Evolutionary conservation across 495 filamentous ascomycete species (phyloP).

Genomic region (Ramalina intermedia): DNA sequence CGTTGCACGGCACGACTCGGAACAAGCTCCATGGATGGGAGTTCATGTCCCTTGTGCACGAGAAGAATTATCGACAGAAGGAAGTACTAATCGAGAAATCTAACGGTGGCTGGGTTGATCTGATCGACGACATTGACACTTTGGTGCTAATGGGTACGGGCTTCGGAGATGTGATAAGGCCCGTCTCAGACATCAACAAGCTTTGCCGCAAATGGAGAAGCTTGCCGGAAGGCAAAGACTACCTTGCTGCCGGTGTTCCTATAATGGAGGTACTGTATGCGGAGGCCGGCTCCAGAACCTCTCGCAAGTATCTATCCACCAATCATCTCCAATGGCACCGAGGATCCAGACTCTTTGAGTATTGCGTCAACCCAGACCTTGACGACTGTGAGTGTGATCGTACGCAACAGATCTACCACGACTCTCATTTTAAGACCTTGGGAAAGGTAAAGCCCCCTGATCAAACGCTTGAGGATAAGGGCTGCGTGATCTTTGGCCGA

Average conservation of each 20-base stretch:
- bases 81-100: slow-evolving; percentile 5
- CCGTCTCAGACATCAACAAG: neutral
- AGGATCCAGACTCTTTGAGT: slow-evolving; percentile 13
- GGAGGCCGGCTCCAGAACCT: slow-evolving; percentile 9
- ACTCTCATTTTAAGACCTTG: neutral
- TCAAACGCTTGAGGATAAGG: neutral
- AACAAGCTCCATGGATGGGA: slow-evolving; percentile 13
- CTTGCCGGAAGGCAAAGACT: slow-evolving; percentile 14
- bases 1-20: slow-evolving; percentile 1
- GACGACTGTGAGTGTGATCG: neutral
- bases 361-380: neutral
- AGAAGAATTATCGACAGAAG: slow-evolving; percentile 6
- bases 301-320: slow-evolving; percentile 8
- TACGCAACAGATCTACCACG: neutral
- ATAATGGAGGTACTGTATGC: slow-evolving; percentile 12
- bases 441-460: neutral
- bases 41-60: slow-evolving; percentile 13
- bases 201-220: slow-evolving; percentile 11
- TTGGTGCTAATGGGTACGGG: slow-evolving; percentile 15
- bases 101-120: slow-evolving; percentile 12
- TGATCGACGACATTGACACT: slow-evolving; percentile 14
- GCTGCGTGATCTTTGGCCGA: slow-evolving; percentile 3
- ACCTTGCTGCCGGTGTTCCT: slow-evolving; percentile 8
- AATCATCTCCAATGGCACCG: slow-evolving; percentile 14
- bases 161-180: slow-evolving; percentile 15